Evolutionary conservation across 2,329 filamentous ascomycete genomes (phyloP).

Genomic region (Penicillium sp.): DNA sequence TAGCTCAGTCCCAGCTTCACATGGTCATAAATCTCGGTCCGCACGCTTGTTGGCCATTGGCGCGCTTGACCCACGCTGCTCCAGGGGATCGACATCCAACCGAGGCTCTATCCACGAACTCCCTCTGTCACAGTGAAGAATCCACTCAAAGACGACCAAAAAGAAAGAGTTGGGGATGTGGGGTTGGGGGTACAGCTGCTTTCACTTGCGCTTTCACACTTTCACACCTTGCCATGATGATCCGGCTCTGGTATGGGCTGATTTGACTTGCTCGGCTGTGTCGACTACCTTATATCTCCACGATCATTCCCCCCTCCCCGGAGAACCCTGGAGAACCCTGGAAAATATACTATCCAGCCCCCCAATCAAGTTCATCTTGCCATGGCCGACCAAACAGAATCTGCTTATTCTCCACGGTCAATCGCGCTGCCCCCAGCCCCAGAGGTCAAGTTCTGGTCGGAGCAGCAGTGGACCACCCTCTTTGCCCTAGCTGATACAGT

Average conservation of each 20-base stretch:
- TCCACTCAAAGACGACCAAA: background rate
- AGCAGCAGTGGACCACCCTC: constrained; percentile 63
- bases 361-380: background rate
- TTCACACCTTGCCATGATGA: background rate
- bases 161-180: background rate
- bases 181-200: background rate
- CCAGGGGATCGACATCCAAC: background rate
- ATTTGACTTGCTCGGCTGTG: background rate
- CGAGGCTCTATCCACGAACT: constrained; percentile 1
- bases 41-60: background rate
- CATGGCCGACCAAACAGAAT: constrained; percentile 27
- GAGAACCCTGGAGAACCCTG: background rate
- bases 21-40: constrained; percentile 23
- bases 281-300: background rate
- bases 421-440: constrained; percentile 53
- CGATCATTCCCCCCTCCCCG: background rate
- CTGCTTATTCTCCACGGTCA: constrained; percentile 38
- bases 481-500: constrained; percentile 62
- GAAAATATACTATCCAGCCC: background rate
- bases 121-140: background rate
- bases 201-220: background rate
- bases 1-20: constrained; percentile 13
- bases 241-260: background rate
- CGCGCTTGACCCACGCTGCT: constrained; percentile 1
- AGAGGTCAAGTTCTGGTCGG: constrained; percentile 55